phyloP scores from a whole-genome alignment of 1,139 yeast species.

The Geotrichum phurueaensis region DNA sequence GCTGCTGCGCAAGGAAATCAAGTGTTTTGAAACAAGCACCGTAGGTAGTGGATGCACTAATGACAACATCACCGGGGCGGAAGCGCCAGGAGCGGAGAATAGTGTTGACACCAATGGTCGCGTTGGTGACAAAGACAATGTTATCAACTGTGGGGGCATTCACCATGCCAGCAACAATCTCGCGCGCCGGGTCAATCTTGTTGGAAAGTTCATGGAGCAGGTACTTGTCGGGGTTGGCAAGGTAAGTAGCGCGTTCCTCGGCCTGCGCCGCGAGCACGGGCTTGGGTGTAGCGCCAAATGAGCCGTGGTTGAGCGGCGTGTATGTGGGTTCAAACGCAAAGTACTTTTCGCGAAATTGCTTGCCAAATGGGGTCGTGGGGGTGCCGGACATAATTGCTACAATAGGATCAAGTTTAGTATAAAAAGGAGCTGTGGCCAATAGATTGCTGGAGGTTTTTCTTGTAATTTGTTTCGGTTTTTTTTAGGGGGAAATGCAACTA shows the following conservation, averaged over 20 bases:
- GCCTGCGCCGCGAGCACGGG: constrained; percentile 21
- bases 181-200: constrained; percentile 34
- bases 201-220: constrained; percentile 28
- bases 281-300: constrained; percentile 26
- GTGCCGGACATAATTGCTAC: not conserved
- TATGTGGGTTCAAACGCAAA: constrained; percentile 35
- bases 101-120: constrained; percentile 57
- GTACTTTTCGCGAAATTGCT: constrained; percentile 43
- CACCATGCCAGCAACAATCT: constrained; percentile 38
- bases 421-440: not conserved
- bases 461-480: too few species aligned
- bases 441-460: too few species aligned
- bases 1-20: constrained; percentile 40
- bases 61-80: constrained; percentile 49
- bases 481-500: too few species aligned
- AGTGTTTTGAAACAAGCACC: constrained; percentile 54
- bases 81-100: constrained; percentile 53
- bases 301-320: constrained; percentile 27
- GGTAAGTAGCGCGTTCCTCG: constrained; percentile 29
- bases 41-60: constrained; percentile 50
- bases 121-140: constrained; percentile 51
- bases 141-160: constrained; percentile 40
- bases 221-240: constrained; percentile 42
- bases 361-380: constrained; percentile 44
- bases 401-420: not conserved